Conservation (phyloP, 176 grass and related monocot genomes). For the Pharus latifolius region DNA sequence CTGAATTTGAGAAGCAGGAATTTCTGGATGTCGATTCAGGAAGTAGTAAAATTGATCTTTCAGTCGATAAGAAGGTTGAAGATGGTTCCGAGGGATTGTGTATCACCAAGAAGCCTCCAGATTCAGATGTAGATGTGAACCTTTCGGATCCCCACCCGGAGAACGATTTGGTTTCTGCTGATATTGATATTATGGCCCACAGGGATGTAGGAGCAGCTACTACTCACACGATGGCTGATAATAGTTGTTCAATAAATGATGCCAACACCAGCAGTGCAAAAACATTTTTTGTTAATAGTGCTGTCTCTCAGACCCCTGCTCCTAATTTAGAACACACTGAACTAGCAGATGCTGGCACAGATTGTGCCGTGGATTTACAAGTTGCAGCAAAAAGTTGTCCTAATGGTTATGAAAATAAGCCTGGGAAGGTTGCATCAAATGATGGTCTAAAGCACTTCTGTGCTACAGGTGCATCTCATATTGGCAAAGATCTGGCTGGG, state of each 20-base stretch:
- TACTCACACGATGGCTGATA: slow-evolving; percentile 8
- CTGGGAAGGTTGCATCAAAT: slow-evolving; percentile 23
- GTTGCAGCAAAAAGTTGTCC: slow-evolving; percentile 11
- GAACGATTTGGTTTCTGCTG: background rate
- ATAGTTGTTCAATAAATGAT: slow-evolving; percentile 20
- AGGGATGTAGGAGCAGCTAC: slow-evolving; percentile 7
- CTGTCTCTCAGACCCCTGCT: background rate
- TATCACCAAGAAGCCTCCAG: background rate
- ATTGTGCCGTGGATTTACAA: slow-evolving; percentile 16
- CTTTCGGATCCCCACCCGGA: slow-evolving; percentile 5
- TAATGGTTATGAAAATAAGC: slow-evolving; percentile 9
- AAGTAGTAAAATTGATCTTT: slow-evolving; percentile 29
- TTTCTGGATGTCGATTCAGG: slow-evolving; percentile 46
- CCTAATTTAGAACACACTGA: slow-evolving; percentile 18
- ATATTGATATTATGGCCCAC: background rate
- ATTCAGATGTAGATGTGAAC: slow-evolving; percentile 4
- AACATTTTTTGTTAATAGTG: slow-evolving; percentile 21
- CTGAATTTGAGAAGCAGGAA: slow-evolving; percentile 33
- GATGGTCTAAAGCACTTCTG: slow-evolving; percentile 6
- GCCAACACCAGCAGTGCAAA: slow-evolving; percentile 27
- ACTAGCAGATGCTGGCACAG: slow-evolving; percentile 1
- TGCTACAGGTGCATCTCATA: slow-evolving; percentile 22
- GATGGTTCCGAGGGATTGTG: slow-evolving; percentile 9
- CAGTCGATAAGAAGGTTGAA: slow-evolving; percentile 5
- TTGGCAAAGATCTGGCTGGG: slow-evolving; percentile 16